phyloP scores from a whole-genome alignment of 306 rosid species.

The Fragaria vesca region DNA sequence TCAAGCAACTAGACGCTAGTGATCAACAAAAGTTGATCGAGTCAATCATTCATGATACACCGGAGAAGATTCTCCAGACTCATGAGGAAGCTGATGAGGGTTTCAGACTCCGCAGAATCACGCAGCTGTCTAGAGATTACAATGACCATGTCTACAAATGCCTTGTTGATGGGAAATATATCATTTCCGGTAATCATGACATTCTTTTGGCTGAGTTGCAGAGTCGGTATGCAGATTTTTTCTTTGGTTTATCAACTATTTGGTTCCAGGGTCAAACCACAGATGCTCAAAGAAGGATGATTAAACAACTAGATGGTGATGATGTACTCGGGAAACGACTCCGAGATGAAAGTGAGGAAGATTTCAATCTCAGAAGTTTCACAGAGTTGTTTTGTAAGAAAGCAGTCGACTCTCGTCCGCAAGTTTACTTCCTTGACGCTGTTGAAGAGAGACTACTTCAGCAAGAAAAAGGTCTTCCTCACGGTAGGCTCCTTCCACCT shows the following conservation, averaged over 20 bases:
- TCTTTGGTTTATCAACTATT: neutral
- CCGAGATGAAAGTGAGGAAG: neutral
- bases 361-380: neutral
- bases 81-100: neutral
- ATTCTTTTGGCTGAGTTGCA: neutral
- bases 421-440: neutral
- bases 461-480: neutral
- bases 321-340: neutral
- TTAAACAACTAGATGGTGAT: neutral
- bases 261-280: neutral
- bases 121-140: neutral
- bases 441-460: neutral
- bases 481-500: too few relatives aligned
- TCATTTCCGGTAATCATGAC: neutral
- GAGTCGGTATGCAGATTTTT: neutral
- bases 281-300: neutral
- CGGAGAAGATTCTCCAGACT: neutral
- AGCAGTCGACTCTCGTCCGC: neutral
- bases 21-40: neutral
- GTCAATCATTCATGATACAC: neutral
- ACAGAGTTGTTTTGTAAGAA: neutral
- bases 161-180: neutral
- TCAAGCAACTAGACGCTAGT: neutral
- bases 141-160: neutral
- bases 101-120: neutral